Conservation (phyloP, 352 stramenopile genomes). For the Phytophthora quininea region DNA sequence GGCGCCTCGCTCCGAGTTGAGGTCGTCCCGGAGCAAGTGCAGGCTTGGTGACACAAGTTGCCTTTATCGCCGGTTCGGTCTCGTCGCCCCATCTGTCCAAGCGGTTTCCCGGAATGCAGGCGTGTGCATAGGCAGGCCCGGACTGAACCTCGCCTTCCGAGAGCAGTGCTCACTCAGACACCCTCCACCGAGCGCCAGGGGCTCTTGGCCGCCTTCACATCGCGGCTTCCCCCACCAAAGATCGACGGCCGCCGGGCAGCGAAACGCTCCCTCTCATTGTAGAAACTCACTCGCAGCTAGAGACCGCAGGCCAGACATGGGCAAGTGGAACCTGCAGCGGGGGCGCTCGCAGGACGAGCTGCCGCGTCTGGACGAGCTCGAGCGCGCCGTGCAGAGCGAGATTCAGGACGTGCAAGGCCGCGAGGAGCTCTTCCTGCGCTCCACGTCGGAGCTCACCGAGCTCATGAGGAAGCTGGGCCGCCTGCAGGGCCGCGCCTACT, state of each 20-base stretch:
- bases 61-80: too few relatives aligned
- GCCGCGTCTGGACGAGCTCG: slow-evolving; percentile 68
- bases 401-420: slow-evolving; percentile 58
- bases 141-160: too few relatives aligned
- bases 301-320: slow-evolving; percentile 14
- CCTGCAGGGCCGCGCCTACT: slow-evolving; percentile 76
- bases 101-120: not conserved
- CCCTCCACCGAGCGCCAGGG: not conserved
- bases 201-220: not conserved
- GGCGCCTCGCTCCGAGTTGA: too few relatives aligned
- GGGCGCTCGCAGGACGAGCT: slow-evolving; percentile 54
- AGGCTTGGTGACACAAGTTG: too few relatives aligned
- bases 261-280: not conserved
- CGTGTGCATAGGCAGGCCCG: too few relatives aligned
- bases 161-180: not conserved
- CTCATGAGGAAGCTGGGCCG: slow-evolving; percentile 77
- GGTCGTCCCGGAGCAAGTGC: too few relatives aligned
- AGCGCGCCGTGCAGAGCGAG: slow-evolving; percentile 73
- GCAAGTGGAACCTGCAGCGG: slow-evolving; percentile 37
- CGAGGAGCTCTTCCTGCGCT: slow-evolving; percentile 83
- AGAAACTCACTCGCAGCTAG: not conserved
- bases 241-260: not conserved
- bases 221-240: not conserved
- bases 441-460: slow-evolving; percentile 70
- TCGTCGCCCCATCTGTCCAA: not conserved